Evolutionary conservation across 352 stramenopile species (phyloP).

Genomic region (Phytopythium aichiense): DNA sequence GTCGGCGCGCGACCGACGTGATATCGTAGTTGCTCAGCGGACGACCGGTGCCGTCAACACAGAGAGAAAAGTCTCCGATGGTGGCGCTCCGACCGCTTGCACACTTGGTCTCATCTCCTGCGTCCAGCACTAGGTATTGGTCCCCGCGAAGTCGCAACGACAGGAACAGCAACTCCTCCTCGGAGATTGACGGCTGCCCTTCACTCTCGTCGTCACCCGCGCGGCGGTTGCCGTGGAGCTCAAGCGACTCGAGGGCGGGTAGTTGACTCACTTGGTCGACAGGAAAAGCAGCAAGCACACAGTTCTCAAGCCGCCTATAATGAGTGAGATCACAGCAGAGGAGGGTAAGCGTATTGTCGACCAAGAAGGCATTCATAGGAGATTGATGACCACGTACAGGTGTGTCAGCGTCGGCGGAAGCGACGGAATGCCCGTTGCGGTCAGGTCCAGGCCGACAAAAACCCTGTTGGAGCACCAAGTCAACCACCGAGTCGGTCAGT

Average conservation of each 20-base stretch:
- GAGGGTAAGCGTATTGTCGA: not conserved
- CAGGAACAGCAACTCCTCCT: conserved; percentile 16
- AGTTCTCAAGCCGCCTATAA: conserved; percentile 16
- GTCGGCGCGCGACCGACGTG: not conserved
- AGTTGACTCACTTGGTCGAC: conserved; percentile 13
- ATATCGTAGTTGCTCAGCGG: not conserved
- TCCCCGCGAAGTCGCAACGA: conserved; percentile 5
- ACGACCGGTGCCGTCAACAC: conserved; percentile 5
- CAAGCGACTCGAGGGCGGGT: conserved; percentile 18
- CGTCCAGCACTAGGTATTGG: not conserved
- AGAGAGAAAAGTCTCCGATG: conserved; percentile 15
- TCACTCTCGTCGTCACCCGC: not conserved
- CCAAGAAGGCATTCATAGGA: not conserved
- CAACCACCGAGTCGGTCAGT: conserved; percentile 9
- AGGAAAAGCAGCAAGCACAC: conserved; percentile 16
- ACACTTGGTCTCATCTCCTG: not conserved
- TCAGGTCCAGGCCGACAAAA: conserved; percentile 36
- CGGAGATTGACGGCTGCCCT: conserved; percentile 13
- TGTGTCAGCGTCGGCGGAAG: conserved; percentile 18
- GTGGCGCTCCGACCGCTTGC: conserved; percentile 10
- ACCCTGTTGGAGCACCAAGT: conserved; percentile 5
- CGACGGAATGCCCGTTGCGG: conserved; percentile 13
- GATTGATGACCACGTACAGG: conserved; percentile 2
- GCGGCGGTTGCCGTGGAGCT: conserved; percentile 11
- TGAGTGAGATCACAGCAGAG: not conserved